Evolutionary conservation across 352 stramenopile species (phyloP).

Genomic region (Phytophthora cryptogea): DNA sequence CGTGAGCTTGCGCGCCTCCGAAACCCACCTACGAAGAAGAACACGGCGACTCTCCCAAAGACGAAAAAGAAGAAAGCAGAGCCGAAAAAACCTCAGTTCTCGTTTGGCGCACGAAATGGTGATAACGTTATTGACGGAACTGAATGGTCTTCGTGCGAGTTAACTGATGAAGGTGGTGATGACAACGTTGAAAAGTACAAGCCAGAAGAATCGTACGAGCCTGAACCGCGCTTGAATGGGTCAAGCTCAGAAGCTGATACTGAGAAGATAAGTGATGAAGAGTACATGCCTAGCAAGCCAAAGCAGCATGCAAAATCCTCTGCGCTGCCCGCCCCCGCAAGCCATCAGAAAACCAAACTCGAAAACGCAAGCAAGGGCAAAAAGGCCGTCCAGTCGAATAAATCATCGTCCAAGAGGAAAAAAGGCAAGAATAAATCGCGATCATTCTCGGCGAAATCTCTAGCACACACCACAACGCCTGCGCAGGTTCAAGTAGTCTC

Average conservation of each 20-base stretch:
- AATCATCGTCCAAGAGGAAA: slow-evolving; percentile 15
- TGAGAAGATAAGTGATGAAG: slow-evolving; percentile 34
- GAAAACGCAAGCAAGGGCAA: slow-evolving; percentile 8
- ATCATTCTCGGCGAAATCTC: slow-evolving; percentile 25
- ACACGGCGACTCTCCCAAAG: not conserved
- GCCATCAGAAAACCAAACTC: slow-evolving; percentile 20
- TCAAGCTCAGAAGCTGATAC: slow-evolving; percentile 21
- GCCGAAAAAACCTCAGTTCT: slow-evolving; percentile 9
- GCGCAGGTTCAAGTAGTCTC: slow-evolving; percentile 24
- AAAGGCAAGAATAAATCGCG: slow-evolving; percentile 20
- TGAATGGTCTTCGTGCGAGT: slow-evolving; percentile 21
- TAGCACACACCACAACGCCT: slow-evolving; percentile 2
- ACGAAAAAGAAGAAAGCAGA: slow-evolving; percentile 19
- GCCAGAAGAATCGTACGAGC: slow-evolving; percentile 5
- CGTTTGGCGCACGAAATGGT: slow-evolving; percentile 7
- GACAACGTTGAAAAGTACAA: slow-evolving; percentile 9
- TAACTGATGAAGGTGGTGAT: slow-evolving; percentile 14
- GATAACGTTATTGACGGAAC: slow-evolving; percentile 27
- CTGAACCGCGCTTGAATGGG: slow-evolving; percentile 10
- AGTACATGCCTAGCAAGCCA: slow-evolving; percentile 25
- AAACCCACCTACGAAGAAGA: slow-evolving; percentile 14
- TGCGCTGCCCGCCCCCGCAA: slow-evolving; percentile 1
- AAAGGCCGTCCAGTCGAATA: slow-evolving; percentile 13
- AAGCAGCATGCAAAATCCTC: slow-evolving; percentile 4
- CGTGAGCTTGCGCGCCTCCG: slow-evolving; percentile 28